Conservation (phyloP, 1,284 basidiomycete species). For the Microbotryomycetes sp. region DNA sequence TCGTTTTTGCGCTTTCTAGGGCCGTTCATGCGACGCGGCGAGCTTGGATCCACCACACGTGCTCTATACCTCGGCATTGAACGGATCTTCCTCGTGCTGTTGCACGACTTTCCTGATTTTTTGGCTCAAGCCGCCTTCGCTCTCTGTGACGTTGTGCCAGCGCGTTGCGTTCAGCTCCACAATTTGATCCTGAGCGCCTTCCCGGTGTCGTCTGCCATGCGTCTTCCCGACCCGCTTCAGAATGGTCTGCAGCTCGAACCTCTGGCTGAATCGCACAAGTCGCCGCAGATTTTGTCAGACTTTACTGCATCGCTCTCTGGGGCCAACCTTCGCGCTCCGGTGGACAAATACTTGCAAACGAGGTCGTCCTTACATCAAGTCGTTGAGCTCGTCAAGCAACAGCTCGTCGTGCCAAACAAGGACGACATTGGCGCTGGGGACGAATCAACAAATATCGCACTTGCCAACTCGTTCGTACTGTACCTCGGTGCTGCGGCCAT, state of each 20-base stretch:
- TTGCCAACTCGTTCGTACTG: slow-evolving; percentile 90
- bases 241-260: slow-evolving; percentile 49
- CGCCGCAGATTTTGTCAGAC: slow-evolving; percentile 85
- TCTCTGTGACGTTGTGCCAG: slow-evolving; percentile 84
- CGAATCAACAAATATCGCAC: slow-evolving; percentile 55
- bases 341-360: slow-evolving; percentile 74
- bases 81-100: slow-evolving; percentile 81
- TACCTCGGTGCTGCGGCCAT: slow-evolving; percentile 87
- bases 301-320: slow-evolving; percentile 68
- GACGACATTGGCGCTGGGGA: background rate
- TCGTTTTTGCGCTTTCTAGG: slow-evolving; percentile 89
- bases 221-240: slow-evolving; percentile 73
- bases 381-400: slow-evolving; percentile 72
- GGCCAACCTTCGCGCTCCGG: slow-evolving; percentile 61
- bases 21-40: slow-evolving; percentile 82
- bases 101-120: slow-evolving; percentile 99
- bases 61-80: slow-evolving; percentile 90
- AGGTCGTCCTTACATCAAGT: slow-evolving; percentile 46
- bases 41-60: slow-evolving; percentile 56
- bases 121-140: slow-evolving; percentile 94
- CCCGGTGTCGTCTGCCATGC: slow-evolving; percentile 55
- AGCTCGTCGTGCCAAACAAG: slow-evolving; percentile 53
- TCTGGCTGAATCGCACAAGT: slow-evolving; percentile 77
- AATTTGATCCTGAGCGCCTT: slow-evolving; percentile 96
- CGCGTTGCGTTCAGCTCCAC: slow-evolving; percentile 88